Conservation (phyloP, 495 filamentous ascomycete species). For the Neurospora sp. region DNA sequence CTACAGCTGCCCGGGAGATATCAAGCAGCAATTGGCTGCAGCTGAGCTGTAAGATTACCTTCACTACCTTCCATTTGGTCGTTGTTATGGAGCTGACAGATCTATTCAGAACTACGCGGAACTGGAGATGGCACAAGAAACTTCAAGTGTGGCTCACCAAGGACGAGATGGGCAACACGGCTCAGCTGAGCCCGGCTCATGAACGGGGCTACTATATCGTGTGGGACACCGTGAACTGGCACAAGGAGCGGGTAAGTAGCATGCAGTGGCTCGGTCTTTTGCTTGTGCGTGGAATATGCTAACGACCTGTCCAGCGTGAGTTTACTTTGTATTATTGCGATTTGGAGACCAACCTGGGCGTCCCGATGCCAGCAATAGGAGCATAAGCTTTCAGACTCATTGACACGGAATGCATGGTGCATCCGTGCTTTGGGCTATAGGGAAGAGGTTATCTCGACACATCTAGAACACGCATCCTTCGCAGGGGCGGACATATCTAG, state of each 20-base stretch:
- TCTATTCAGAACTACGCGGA: slow-evolving; percentile 43
- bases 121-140: slow-evolving; percentile 90
- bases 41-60: slow-evolving; percentile 53
- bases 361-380: background rate
- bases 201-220: slow-evolving; percentile 85
- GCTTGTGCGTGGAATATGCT: background rate
- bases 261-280: background rate
- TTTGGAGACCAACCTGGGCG: slow-evolving; percentile 42
- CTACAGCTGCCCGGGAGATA: slow-evolving; percentile 76
- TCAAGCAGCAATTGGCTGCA: slow-evolving; percentile 76
- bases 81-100: slow-evolving; percentile 4
- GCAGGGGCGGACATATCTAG: background rate
- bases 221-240: slow-evolving; percentile 79
- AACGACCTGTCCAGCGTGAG: slow-evolving; percentile 46
- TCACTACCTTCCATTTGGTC: background rate
- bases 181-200: slow-evolving; percentile 51
- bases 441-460: background rate
- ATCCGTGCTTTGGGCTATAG: background rate
- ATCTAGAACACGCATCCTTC: background rate
- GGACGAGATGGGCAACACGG: slow-evolving; percentile 64
- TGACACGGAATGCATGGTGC: background rate
- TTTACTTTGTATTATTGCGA: slow-evolving; percentile 72
- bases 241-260: slow-evolving; percentile 63
- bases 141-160: slow-evolving; percentile 85
- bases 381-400: background rate